Base-by-base conservation (phyloP, 2,329 filamentous ascomycete species). In the Neofusicoccum laricinum region DNA sequence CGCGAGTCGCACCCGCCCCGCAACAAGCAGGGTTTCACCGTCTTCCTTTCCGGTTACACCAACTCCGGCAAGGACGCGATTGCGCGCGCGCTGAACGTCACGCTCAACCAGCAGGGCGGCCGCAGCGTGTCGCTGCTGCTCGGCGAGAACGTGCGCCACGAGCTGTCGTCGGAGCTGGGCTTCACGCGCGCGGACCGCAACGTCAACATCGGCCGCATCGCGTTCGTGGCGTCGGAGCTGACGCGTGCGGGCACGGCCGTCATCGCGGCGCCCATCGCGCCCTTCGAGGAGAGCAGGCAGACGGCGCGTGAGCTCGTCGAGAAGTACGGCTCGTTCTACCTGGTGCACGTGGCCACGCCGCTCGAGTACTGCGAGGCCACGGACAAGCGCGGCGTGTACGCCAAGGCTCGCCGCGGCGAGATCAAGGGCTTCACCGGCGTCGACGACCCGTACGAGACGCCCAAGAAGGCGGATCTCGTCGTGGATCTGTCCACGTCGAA, bases 371-470 rank as follows among this genome's bases (percentile, higher is more conserved):
- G 89, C 76, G 95, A 99, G 86, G 92, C 91, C 87, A 97, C 92
- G 34, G 95, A 99, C 80, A 93, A 92, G 84, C 86, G 90, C 67
- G 95, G 95, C 66, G 89, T 97, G 75, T 99, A 98, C 80, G 85
- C 85, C 69, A 86, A 87, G 76, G 95, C 95, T 45, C 87, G 95
- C 67, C 85, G 84, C 19, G 95, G 95, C 65, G 91, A 97, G 82
- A 96, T 99, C 80, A 95, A 93, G 87, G 93, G 93, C 68, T 99
- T 99, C 86, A 99, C 95, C 7, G 95, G 95, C 73, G 93, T 99
- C 64, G 94, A 98, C 76, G 94, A 98, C 82, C 93, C 95, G 55
- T 99, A 99, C 76, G 95, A 99, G 88, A 76, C 79, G 21, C 95
- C 95, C 10, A 73, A 80, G 69, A 93, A 94, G 80, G 86, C 93